Conservation (phyloP, 1,284 basidiomycete species). For the Ustilago trichophora region DNA sequence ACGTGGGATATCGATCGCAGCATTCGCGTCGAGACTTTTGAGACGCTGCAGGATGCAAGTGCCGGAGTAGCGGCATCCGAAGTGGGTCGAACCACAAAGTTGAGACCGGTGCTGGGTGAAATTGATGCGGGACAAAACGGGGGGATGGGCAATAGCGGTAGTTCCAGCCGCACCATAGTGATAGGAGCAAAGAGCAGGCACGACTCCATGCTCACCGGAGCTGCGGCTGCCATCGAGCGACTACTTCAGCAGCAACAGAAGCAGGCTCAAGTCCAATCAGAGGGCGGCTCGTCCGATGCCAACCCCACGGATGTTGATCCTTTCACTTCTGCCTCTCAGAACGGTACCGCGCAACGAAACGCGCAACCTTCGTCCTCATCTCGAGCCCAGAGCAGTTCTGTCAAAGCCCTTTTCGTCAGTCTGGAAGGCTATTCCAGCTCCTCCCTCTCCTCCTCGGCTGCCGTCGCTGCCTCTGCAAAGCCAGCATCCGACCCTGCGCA, state of each 20-base stretch:
- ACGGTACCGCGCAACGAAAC: neutral
- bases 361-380: no score
- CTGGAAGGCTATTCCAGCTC: constrained; percentile 54
- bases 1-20: constrained; percentile 65
- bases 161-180: constrained; percentile 2
- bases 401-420: constrained; percentile 51
- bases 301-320: constrained; percentile 8
- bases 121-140: constrained; percentile 3
- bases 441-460: constrained; percentile 9
- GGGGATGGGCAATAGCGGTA: constrained; percentile 4
- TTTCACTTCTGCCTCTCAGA: neutral
- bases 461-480: neutral
- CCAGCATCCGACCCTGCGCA: neutral
- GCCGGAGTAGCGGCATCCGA: neutral
- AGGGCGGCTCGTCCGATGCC: neutral
- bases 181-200: neutral
- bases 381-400: no score
- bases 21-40: constrained; percentile 65
- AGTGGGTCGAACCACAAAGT: constrained; percentile 11
- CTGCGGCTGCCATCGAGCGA: constrained; percentile 54
- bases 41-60: constrained; percentile 15
- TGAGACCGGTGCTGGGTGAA: constrained; percentile 4
- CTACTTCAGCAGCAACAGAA: constrained; percentile 39
- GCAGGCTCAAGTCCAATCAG: neutral
- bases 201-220: constrained; percentile 26